Evolutionary conservation across 2,329 filamentous ascomycete genomes (phyloP), one percentile per base, ranked within the genome.

Genomic region (Aspergillus luchuensis): DNA sequence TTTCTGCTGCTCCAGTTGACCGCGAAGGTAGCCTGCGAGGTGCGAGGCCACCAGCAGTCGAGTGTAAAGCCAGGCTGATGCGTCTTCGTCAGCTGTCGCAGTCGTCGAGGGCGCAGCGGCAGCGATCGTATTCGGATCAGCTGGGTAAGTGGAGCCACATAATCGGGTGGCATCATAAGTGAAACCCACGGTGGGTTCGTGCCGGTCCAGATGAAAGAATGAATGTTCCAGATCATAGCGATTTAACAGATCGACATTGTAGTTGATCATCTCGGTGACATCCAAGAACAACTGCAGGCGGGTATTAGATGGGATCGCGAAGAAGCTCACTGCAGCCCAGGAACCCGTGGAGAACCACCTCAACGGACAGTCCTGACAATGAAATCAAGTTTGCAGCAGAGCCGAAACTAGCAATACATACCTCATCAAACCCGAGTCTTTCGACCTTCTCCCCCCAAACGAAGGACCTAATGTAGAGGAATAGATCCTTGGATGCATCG

Each of bases 371-470:
- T 21, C 17, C n/a, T 41, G 51, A 30, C 21, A 13, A 48, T 25
- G 15, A 17, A 25, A 11, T 15, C 7, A 8, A 33, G n/a, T n/a
- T 4, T 7, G 21, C 4, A 28, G 19, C 15, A 30, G 30, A 33
- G 33, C 5, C 11, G 33, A 36, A 13, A 36, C 11, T 36, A 15
- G 33, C 33, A 36, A 36, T 36, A 67, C 81, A 80, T 53, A 96
- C 89, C 81, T 98, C 95, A 73, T 98, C 95, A 65, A 98, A 91
- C 0, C 95, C 94, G 28, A 98, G 79, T 21, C 90, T 85, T 77
- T 98, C 93, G 2, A 89, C 88, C 63, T 87, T 90, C 36, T 81
- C 82, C 63, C 87, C 91, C 92, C 92, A 97, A 0, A 91, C 89
- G 70, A 89, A 89, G 15, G 82, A 80, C 60, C 86, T 85, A 56